Base-by-base conservation (phyloP, 1,139 yeast species). In the Pichia sorboxylosa region DNA sequence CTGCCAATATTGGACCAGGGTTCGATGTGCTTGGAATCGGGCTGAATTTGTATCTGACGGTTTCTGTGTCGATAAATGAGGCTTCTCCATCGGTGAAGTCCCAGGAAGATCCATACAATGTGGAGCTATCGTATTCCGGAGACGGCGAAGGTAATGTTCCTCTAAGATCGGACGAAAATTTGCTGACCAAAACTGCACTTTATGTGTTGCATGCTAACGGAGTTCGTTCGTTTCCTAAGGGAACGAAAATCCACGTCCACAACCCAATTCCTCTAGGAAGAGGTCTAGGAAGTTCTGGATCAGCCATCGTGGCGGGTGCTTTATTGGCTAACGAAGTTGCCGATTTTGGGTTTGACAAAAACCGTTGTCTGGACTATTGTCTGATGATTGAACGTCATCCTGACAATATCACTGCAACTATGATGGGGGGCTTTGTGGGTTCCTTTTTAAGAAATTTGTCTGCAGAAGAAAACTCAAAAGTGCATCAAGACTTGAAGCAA, bases 361-460 rank as follows among this genome's bases (percentile, higher is more conserved):
- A 72, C 45, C 67, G 98, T 47, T 69, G 90, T 75, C 66, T 90
- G 50, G 98, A 90, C 58, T 90, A 82, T 62, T 84, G 96, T 55
- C 67, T 90, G 46, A 82, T 90, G 87, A 87, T 90, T 47, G 98
- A 90, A 61, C 75, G 97, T 53, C 98, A 90, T 51, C 98, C 98
- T 22, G 98, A 90, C 58, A 90, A 90, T 57, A 87, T 90, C 50
- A 87, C 96, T 16, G 98, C 98, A 23, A 95, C 98, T 28, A 84
- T 90, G 95, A 78, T 87, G 73, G 98, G 98, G 37, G 97, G 98
- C 4, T 90, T 90, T 57, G 94, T 87, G 25, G 98, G 98, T 24
- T 83, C 95, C 1, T 90, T 82, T 57, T 67, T 90, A 52, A 73
- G 93, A 48, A 94, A 83, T 43, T 63, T 90, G 41, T 63, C 73